phyloP scores from a whole-genome alignment of 106 monocot genomes.

The Dioscorea dumetorum region DNA sequence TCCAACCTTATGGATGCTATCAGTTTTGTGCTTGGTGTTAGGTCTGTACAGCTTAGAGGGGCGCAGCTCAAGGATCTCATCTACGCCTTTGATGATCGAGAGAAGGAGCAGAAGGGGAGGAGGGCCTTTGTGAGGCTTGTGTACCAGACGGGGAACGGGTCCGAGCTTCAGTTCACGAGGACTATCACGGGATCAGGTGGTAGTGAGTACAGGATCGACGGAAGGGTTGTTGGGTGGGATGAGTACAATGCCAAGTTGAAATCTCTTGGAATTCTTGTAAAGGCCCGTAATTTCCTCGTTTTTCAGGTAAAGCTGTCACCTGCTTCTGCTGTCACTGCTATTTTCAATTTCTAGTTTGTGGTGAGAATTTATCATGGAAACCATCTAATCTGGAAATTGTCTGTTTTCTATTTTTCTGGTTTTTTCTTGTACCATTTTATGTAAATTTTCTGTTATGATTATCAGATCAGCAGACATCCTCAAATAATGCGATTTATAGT shows the following conservation, averaged over 20 bases:
- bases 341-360: too few relatives aligned
- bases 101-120: constrained; percentile 76
- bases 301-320: constrained; percentile 53
- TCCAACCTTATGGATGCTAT: constrained; percentile 99
- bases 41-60: constrained; percentile 84
- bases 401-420: too few relatives aligned
- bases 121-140: constrained; percentile 83
- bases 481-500: too few relatives aligned
- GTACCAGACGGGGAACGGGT: constrained; percentile 35
- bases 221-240: constrained; percentile 68
- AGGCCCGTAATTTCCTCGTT: constrained; percentile 95
- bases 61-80: constrained; percentile 94
- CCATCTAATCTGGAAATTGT: too few relatives aligned
- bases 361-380: too few relatives aligned
- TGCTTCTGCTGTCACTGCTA: not conserved
- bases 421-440: too few relatives aligned
- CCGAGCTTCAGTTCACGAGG: constrained; percentile 74
- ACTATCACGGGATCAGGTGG: constrained; percentile 72
- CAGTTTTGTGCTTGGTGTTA: constrained; percentile 97
- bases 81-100: constrained; percentile 71
- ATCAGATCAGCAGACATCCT: too few relatives aligned
- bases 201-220: constrained; percentile 84
- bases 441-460: too few relatives aligned
- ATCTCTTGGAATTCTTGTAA: constrained; percentile 93
- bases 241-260: constrained; percentile 76